Conservation (phyloP, 306 rosid species). For the Hippophae tibetana region DNA sequence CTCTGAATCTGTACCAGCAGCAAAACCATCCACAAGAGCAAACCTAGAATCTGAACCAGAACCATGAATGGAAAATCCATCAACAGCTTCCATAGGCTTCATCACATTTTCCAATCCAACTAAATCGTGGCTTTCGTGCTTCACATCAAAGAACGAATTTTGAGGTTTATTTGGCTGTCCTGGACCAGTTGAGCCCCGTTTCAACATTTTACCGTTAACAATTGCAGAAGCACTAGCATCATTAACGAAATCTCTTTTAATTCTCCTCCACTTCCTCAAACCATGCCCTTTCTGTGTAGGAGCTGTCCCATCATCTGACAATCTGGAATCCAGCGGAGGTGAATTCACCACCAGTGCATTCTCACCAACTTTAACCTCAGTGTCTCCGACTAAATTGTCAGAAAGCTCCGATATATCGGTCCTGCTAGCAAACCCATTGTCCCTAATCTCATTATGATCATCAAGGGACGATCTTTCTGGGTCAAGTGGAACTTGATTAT, state of each 20-base stretch:
- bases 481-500: constrained; percentile 30
- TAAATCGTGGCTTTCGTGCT: constrained; percentile 40
- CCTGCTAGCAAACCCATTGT: constrained; percentile 31
- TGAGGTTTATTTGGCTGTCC: constrained; percentile 31
- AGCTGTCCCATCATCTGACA: constrained; percentile 21
- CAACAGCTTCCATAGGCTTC: constrained; percentile 36
- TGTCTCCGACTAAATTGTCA: constrained; percentile 27
- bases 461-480: constrained; percentile 3
- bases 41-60: constrained; percentile 57
- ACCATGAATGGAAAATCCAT: constrained; percentile 35
- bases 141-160: constrained; percentile 28
- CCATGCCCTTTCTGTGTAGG: constrained; percentile 29
- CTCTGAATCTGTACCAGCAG: constrained; percentile 73
- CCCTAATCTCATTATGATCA: constrained; percentile 29
- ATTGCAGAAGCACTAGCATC: constrained; percentile 26
- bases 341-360: constrained; percentile 26
- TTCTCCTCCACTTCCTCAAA: constrained; percentile 54
- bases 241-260: constrained; percentile 34
- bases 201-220: constrained; percentile 42
- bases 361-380: constrained; percentile 14
- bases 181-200: constrained; percentile 49
- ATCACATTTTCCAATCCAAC: constrained; percentile 36
- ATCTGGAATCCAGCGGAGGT: constrained; percentile 12
- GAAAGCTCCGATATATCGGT: constrained; percentile 21
- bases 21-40: constrained; percentile 53